Evolutionary conservation across 805 yeast species (phyloP), one percentile per base, ranked within the genome.

Genomic region (Pichia occidentalis): DNA sequence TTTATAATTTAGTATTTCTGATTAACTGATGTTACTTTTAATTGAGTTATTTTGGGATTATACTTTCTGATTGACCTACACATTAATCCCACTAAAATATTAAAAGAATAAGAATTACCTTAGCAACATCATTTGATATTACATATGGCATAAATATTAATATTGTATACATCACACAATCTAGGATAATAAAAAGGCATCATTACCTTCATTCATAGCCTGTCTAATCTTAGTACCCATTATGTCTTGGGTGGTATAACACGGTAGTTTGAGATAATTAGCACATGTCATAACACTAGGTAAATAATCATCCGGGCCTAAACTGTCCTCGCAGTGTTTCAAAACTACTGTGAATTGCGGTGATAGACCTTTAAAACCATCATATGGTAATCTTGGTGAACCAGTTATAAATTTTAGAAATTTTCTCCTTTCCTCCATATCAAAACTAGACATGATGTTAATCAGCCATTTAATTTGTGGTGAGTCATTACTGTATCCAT

Each of bases 211-310:
- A 5, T 66, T 67, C 52, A 87, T 75, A 0, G 97, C 97, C 43
- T 75, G 81, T 10, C 60, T 35, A 7, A 92, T 60, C 36, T 82
- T 66, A 23, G 65, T 54, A 34, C 57, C 64, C 80, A 92, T 70
- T 2, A 84, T 59, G 13, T 68, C 77, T 42, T 68, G 71, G 24
- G 72, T 63, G 3, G 85, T 71, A 55, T 90, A 92, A 45, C 82
- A 74, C 5, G 98, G 97, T 16, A 92, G 63, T 57, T 90, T 90
- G 48, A 90, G 67, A 54, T 90, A 92, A 56, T 90, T 90, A 3
- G 95, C 97, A 65, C 98, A 90, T 0, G 98, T 90, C 98, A 90
- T 90, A 3, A 92, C 98, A 61, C 95, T 85, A 2, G 98, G 97
- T 40, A 92, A 66, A 53, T 81, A 87, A 44, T 79, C 86, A 58